phyloP scores from a whole-genome alignment of 208 protist genomes.

The Dictyostelium gargantuum region DNA sequence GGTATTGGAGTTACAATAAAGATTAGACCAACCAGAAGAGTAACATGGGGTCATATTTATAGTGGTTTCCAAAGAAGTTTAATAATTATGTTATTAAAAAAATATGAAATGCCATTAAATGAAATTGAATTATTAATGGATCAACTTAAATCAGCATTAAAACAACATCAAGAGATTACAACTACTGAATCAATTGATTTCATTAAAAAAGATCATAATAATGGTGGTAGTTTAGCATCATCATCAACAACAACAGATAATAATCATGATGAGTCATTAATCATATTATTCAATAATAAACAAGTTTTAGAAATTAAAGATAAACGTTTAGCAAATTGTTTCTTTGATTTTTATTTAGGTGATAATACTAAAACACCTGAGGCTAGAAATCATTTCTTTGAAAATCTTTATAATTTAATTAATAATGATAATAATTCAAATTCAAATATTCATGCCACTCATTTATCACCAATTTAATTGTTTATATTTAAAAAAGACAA shows the following conservation, averaged over 20 bases:
- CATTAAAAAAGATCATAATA: not conserved
- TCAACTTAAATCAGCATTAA: not conserved
- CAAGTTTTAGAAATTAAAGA: slow-evolving; percentile 14
- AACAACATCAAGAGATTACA: not conserved
- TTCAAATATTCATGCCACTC: not conserved
- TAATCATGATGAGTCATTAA: not conserved
- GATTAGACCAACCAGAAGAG: slow-evolving; percentile 26
- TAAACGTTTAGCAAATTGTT: not conserved
- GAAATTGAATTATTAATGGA: not conserved
- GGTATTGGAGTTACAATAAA: slow-evolving; percentile 12
- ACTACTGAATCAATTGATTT: slow-evolving; percentile 2
- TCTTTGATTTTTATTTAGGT: slow-evolving; percentile 58
- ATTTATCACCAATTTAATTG: not conserved
- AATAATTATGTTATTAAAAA: not conserved
- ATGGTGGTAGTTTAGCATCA: no score
- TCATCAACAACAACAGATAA: no score
- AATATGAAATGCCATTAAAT: not conserved
- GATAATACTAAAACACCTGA: not conserved
- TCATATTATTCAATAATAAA: not conserved
- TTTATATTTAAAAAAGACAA: no score
- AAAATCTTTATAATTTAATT: not conserved
- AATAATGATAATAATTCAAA: not conserved
- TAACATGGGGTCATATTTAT: slow-evolving; percentile 29
- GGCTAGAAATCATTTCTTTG: slow-evolving; percentile 5
- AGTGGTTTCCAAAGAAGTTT: slow-evolving; percentile 8